These are phyloP conservation scores for Scutellaria baicalensis DNA, from an alignment of 257 asterid species.

Conservation along the genomic window DNA sequence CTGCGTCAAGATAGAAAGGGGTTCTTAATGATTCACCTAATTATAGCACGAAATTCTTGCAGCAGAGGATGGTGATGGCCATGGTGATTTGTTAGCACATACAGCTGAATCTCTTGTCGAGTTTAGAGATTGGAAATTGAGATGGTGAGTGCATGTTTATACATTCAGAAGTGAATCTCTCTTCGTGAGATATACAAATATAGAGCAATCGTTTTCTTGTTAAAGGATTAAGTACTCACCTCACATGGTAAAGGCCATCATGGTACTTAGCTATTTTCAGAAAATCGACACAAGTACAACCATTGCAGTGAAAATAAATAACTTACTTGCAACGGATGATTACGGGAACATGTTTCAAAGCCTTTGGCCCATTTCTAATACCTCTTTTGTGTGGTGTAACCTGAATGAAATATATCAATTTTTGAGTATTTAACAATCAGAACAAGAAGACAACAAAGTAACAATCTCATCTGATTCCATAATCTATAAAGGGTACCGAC, in stretches of 20 bases:
- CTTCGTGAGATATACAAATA: not conserved
- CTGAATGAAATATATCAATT: slow-evolving; percentile 39
- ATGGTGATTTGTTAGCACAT: not conserved
- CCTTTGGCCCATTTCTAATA: slow-evolving; percentile 95
- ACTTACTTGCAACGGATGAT: slow-evolving; percentile 91
- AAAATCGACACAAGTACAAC: not conserved
- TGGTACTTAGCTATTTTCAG: not conserved
- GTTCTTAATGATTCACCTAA: not conserved
- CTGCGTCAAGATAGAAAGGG: slow-evolving; percentile 32
- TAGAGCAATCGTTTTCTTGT: not conserved
- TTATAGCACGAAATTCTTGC: not conserved
- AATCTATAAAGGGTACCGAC: not conserved
- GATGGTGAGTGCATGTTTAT: not conserved
- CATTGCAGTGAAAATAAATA: slow-evolving; percentile 8
- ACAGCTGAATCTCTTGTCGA: not conserved
- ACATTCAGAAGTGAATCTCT: not conserved
- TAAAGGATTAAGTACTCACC: not conserved
- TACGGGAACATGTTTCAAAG: slow-evolving; percentile 94
- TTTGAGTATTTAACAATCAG: not conserved
- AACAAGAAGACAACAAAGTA: not conserved
- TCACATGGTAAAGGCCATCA: not conserved
- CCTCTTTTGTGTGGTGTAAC: slow-evolving; percentile 78
- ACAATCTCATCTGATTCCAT: not conserved
- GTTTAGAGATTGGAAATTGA: not conserved
- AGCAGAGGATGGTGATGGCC: not conserved